Evolutionary conservation across 2,329 filamentous ascomycete species (phyloP).

Genomic region (Xylariaceae sp.): DNA sequence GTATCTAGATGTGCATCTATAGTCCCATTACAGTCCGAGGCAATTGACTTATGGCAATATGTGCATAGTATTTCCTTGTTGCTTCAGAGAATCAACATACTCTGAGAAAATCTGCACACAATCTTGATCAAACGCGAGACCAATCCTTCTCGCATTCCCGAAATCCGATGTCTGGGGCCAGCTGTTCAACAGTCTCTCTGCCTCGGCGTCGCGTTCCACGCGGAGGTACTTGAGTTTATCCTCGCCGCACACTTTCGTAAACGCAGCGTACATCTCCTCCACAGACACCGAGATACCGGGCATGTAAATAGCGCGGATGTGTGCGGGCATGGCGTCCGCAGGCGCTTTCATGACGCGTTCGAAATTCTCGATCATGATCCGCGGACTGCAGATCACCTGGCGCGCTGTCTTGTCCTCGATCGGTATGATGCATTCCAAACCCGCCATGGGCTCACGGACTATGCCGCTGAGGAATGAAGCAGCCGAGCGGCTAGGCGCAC

Average conservation of each 20-base stretch:
- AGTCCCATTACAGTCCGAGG: too few species aligned
- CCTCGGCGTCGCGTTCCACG: neutral
- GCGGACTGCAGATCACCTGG: neutral
- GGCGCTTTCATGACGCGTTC: neutral
- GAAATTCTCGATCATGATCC: neutral
- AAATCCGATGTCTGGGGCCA: neutral
- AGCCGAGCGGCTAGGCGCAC: constrained; percentile 57
- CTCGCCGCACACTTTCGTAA: neutral
- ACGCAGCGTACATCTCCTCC: neutral
- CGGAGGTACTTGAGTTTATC: neutral
- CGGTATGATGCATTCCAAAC: neutral
- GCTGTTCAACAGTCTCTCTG: neutral
- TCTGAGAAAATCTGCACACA: neutral
- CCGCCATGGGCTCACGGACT: constrained; percentile 49
- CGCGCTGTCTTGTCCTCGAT: neutral
- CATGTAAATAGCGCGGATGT: neutral
- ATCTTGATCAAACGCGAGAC: neutral
- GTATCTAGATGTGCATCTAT: too few species aligned
- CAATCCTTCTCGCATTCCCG: neutral
- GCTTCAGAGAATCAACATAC: neutral
- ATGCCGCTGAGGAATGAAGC: constrained; percentile 60
- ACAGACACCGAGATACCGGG: neutral
- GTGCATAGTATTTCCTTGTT: too few species aligned
- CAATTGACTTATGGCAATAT: too few species aligned
- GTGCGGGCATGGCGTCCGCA: neutral